A percentile compares a stretch with the other conserved stretches of the same genome.
Evolutionary conservation across 1,284 basidiomycete genomes (phyloP).

Genomic region (Kwoniella shivajii): DNA sequence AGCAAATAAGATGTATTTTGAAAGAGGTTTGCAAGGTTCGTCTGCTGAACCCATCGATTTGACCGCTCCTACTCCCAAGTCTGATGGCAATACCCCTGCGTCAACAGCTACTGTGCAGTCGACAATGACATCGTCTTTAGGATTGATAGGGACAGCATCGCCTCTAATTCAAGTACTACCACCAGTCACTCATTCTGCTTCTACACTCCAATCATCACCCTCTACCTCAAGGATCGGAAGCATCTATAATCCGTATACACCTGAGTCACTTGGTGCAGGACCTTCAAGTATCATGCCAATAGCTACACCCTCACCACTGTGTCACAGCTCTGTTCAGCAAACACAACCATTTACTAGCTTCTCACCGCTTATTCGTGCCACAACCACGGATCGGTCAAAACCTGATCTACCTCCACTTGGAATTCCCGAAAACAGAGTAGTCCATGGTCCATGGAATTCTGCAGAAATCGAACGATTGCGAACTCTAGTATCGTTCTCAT

Average conservation of each 20-base stretch:
- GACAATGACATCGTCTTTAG: too few relatives aligned
- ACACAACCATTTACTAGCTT: not conserved
- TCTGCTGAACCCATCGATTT: conserved; percentile 55
- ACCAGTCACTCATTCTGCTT: too few relatives aligned
- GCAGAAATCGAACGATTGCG: conserved; percentile 13
- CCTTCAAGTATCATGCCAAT: conserved; percentile 1
- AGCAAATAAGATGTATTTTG: too few relatives aligned
- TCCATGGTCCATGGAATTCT: conserved; percentile 18
- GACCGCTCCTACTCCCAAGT: conserved; percentile 45
- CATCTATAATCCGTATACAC: conserved; percentile 3
- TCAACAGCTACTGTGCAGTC: not conserved
- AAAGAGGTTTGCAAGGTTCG: not conserved
- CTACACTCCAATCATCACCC: too few relatives aligned
- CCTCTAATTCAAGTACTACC: too few relatives aligned
- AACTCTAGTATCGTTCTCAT: conserved; percentile 8
- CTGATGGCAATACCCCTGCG: not conserved
- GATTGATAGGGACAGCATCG: too few relatives aligned
- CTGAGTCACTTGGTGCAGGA: conserved; percentile 1
- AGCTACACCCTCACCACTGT: not conserved
- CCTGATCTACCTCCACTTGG: not conserved
- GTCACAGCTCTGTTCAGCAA: not conserved
- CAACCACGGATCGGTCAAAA: not conserved
- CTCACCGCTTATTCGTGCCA: not conserved
- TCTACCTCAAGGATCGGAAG: too few relatives aligned
- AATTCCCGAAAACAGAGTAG: not conserved